Evolutionary conservation across 1,139 yeast genomes (phyloP).

Genomic region (Geotrichum fermentans): DNA sequence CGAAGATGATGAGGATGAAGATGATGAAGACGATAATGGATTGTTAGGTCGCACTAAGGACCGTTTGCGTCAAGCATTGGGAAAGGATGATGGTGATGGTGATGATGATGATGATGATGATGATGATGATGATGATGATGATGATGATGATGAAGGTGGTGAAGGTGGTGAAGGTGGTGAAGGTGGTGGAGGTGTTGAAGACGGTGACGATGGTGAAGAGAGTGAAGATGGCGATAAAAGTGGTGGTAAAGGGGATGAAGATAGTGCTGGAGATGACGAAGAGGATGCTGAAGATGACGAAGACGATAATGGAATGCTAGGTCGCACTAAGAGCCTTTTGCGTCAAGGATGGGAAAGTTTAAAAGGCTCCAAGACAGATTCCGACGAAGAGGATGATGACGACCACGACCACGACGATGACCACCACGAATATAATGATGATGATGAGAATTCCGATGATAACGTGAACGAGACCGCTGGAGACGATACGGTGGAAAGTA

Average conservation of each 20-base stretch:
- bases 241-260: constrained; percentile 3
- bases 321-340: not conserved
- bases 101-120: not conserved
- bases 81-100: not conserved
- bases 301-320: not conserved
- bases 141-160: not conserved
- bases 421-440: not conserved
- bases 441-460: not conserved
- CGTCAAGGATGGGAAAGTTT: not conserved
- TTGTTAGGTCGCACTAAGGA: not conserved
- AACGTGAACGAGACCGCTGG: no score
- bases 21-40: not conserved
- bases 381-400: not conserved
- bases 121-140: no score
- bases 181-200: not conserved
- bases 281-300: not conserved
- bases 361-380: not conserved
- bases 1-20: not conserved
- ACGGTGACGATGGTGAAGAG: not conserved
- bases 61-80: not conserved
- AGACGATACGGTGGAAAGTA: not conserved
- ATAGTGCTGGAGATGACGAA: not conserved
- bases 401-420: not conserved
- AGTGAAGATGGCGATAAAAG: constrained; percentile 2
- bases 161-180: not conserved